Conservation (phyloP, 495 filamentous ascomycete species). For the Neurospora sp. region DNA sequence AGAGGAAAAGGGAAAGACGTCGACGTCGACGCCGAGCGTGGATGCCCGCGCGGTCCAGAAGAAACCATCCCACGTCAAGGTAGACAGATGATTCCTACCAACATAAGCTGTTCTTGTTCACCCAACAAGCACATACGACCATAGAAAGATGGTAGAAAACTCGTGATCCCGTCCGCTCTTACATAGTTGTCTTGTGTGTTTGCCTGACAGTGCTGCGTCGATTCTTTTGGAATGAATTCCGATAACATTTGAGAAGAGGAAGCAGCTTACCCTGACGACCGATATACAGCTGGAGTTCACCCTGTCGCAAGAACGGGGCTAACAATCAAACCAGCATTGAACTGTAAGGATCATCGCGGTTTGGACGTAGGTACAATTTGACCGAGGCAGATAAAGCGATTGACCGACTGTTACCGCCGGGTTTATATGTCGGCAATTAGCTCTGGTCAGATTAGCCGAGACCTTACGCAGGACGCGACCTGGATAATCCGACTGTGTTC, state of each 20-base stretch:
- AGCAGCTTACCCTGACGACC: not conserved
- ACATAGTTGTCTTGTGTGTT: not conserved
- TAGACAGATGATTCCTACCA: too few relatives aligned
- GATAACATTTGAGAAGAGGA: not conserved
- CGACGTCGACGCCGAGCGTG: too few relatives aligned
- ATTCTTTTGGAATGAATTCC: not conserved
- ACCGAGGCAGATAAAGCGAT: not conserved
- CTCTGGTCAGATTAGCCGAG: not conserved
- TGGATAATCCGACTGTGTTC: too few relatives aligned
- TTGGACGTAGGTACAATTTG: not conserved
- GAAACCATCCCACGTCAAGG: too few relatives aligned
- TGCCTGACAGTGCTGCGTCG: not conserved
- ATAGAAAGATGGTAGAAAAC: too few relatives aligned
- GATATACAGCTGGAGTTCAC: not conserved
- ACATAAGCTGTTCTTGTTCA: too few relatives aligned
- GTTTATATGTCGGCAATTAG: not conserved
- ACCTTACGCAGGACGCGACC: not conserved
- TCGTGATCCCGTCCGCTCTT: too few relatives aligned
- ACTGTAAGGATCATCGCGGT: not conserved
- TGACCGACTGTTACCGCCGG: not conserved
- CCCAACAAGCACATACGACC: too few relatives aligned
- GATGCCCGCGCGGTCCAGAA: too few relatives aligned
- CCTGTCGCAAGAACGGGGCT: too few relatives aligned
- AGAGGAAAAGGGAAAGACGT: too few relatives aligned
- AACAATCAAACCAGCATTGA: too few relatives aligned